Evolutionary conservation across 805 yeast species (phyloP), one percentile per base, ranked within the genome.

Genomic region (Kodamaea kakaduensis): DNA sequence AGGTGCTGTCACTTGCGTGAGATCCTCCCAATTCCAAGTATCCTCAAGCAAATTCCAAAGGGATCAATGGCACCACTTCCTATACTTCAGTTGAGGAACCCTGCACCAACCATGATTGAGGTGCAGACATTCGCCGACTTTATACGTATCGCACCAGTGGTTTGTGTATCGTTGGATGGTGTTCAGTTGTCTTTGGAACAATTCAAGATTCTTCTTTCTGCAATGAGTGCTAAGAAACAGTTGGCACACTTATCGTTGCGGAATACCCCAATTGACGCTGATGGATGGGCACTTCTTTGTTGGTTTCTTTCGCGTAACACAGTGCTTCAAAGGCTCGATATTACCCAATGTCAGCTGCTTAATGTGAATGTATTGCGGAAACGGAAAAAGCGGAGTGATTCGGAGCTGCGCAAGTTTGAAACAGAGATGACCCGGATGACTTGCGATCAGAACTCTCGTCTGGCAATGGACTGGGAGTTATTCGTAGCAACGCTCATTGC

Each of bases 1-100:
- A 68, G 97, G 45, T 90, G 97, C 57, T 89, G 97, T 55, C 97
- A 89, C 57, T 64, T 89, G 40, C 69, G 97, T 37, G 97, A 89
- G 51, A 89, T 89, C 38, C 58, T 89, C 42, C 97, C 97, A 2
- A 89, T 89, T 32, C 90, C 95, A 3, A 90, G 95, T 2, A 87
- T 90, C 5, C 52, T 85, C 47, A 82, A 83, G 50, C 95, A 86
- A 53, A 71, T 89, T 42, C 84, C 85, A 1, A 79, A 78, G 50
- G 86, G 84, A 15, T 78, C 87, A 18, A 72, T 80, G 30, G 79
- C 84, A 1, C 95, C 96, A 3, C 57, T 89, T 16, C 78, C 85
- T 5, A 54, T 75, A 3, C 56, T 89, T 38, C 86, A 82, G 49
- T 65, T 90, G 40, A 64, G 84, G 49, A 89, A 89, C 51, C 94